These are phyloP conservation scores for Litchi chinensis DNA, from an alignment of 345 rosid species.

Conservation along the genomic window DNA sequence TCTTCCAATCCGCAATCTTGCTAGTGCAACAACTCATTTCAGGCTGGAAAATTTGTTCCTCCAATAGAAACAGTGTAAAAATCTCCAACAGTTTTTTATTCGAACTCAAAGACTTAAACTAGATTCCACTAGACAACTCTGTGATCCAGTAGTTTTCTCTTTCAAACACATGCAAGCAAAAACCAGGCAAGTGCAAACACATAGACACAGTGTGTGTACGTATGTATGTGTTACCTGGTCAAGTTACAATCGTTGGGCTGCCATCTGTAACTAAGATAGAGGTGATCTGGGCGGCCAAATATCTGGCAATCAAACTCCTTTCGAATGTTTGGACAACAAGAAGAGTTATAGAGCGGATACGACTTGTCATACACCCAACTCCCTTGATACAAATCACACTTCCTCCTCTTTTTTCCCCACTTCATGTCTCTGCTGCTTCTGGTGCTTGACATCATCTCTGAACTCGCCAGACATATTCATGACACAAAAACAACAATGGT, in stretches of 20 bases:
- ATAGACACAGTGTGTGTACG: not conserved
- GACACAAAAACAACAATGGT: conserved; percentile 7
- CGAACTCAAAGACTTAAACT: too few species aligned
- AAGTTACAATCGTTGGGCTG: conserved; percentile 64
- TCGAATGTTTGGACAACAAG: conserved; percentile 69
- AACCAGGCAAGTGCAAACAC: too few species aligned
- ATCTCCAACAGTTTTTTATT: too few species aligned
- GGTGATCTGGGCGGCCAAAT: conserved; percentile 74
- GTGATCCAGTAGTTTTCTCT: too few species aligned
- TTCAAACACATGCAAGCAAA: too few species aligned
- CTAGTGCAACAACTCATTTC: too few species aligned
- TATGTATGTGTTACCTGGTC: conserved; percentile 45
- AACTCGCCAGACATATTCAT: conserved; percentile 2
- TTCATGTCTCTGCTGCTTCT: not conserved
- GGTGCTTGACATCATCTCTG: conserved; percentile 2
- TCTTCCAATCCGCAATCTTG: too few species aligned
- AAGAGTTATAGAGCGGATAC: conserved; percentile 69
- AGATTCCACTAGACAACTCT: too few species aligned
- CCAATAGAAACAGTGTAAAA: too few species aligned
- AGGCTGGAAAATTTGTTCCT: too few species aligned
- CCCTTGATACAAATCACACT: conserved; percentile 65
- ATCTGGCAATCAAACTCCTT: conserved; percentile 80
- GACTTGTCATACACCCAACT: conserved; percentile 68
- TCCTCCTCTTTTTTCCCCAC: not conserved
- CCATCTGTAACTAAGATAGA: conserved; percentile 76